phyloP scores from a whole-genome alignment of 1,139 yeast species.

The Lodderomyces beijingensis region DNA sequence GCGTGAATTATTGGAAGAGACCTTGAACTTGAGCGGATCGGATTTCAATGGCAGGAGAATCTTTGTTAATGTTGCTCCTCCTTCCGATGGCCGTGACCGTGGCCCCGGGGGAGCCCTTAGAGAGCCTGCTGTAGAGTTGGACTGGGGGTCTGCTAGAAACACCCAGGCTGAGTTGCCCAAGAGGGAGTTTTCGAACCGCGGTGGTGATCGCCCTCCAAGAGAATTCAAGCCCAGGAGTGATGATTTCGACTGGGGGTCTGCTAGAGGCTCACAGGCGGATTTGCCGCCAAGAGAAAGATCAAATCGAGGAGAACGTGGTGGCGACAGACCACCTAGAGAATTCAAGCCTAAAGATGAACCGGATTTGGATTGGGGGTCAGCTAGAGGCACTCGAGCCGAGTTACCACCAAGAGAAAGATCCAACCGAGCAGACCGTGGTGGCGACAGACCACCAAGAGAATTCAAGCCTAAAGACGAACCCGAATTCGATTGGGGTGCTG shows the following conservation, averaged over 20 bases:
- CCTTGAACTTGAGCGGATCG: slow-evolving; percentile 60
- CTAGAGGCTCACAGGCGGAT: slow-evolving; percentile 36
- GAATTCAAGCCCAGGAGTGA: slow-evolving; percentile 31
- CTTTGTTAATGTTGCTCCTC: slow-evolving; percentile 88
- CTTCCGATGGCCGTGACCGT: slow-evolving; percentile 51
- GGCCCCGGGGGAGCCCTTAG: slow-evolving; percentile 25
- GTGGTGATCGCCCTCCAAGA: slow-evolving; percentile 18
- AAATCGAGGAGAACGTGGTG: slow-evolving; percentile 19
- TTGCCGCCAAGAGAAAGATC: slow-evolving; percentile 37
- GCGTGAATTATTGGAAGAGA: slow-evolving; percentile 63
- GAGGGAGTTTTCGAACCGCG: slow-evolving; percentile 23
- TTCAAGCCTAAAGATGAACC: slow-evolving; percentile 47
- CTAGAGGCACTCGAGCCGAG: slow-evolving; percentile 35
- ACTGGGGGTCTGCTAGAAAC: slow-evolving; percentile 58
- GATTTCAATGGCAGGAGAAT: slow-evolving; percentile 73
- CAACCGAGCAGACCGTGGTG: slow-evolving; percentile 24
- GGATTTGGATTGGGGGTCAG: slow-evolving; percentile 59
- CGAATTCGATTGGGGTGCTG: slow-evolving; percentile 56
- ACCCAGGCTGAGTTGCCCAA: slow-evolving; percentile 33
- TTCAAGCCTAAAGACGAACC: slow-evolving; percentile 13
- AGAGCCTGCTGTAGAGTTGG: slow-evolving; percentile 46
- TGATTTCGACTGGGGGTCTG: slow-evolving; percentile 61
- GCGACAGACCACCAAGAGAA: neutral
- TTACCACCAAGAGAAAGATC: slow-evolving; percentile 37
- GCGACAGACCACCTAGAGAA: slow-evolving; percentile 20